These are phyloP conservation scores for Quercus tomentella DNA, from an alignment of 331 rosid species.

Conservation along the genomic window DNA sequence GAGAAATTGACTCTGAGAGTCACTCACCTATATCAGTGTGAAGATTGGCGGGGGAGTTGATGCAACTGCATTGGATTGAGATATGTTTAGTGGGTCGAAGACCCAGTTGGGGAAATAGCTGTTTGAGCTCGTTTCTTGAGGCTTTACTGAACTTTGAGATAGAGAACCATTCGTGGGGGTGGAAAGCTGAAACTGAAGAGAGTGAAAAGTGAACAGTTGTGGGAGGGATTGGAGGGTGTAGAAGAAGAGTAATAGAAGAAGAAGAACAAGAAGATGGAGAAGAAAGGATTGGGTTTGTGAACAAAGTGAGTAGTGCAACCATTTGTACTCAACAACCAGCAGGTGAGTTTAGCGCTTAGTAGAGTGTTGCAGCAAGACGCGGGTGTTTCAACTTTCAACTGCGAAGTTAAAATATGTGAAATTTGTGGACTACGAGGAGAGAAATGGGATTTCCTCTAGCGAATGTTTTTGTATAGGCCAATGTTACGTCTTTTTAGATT, in stretches of 20 bases:
- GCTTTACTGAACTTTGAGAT: slow-evolving; percentile 2
- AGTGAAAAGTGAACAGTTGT: slow-evolving; percentile 1
- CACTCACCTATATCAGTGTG: slow-evolving; percentile 32
- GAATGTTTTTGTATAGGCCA: no score
- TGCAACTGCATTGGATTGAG: slow-evolving; percentile 26
- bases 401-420: neutral
- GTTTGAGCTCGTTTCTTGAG: slow-evolving; percentile 7
- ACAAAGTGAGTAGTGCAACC: slow-evolving; percentile 29
- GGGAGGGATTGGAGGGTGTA: neutral
- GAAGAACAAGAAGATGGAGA: neutral
- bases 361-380: neutral
- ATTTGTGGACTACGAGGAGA: neutral
- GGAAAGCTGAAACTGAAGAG: slow-evolving; percentile 15
- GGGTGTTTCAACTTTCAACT: neutral
- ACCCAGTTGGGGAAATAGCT: neutral
- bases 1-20: slow-evolving; percentile 34
- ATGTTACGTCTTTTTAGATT: no score
- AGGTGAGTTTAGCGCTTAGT: neutral
- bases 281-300: slow-evolving; percentile 5
- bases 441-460: neutral
- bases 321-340: slow-evolving; percentile 2
- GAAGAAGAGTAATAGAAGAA: slow-evolving; percentile 7
- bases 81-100: slow-evolving; percentile 16
- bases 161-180: neutral
- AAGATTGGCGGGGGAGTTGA: neutral